Conservation (phyloP, 1,139 yeast genomes). For the Candida glucosophila region DNA sequence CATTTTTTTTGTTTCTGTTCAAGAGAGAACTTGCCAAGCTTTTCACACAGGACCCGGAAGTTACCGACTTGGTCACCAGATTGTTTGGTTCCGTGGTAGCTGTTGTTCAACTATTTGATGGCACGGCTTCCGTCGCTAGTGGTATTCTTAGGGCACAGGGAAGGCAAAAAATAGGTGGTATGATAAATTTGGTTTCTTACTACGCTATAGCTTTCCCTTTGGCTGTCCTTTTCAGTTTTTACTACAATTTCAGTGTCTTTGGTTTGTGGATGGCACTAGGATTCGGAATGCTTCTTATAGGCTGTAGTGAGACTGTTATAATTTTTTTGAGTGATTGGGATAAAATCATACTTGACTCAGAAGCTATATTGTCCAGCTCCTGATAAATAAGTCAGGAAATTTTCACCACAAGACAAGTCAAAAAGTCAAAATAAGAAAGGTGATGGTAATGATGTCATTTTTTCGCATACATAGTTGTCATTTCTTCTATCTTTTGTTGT, state of each 20-base stretch:
- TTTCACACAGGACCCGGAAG: constrained; percentile 65
- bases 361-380: too few species aligned
- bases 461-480: too few species aligned
- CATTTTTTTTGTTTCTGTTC: constrained; percentile 42
- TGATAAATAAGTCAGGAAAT: too few species aligned
- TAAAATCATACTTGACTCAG: constrained; percentile 23
- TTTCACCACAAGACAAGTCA: too few species aligned
- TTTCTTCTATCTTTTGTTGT: too few species aligned
- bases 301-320: constrained; percentile 43
- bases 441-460: too few species aligned
- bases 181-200: constrained; percentile 67
- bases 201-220: constrained; percentile 58
- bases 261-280: constrained; percentile 93
- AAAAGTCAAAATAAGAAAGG: too few species aligned
- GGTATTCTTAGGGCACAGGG: constrained; percentile 87
- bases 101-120: constrained; percentile 67
- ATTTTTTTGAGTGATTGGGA: constrained; percentile 37
- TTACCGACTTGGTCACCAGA: constrained; percentile 35
- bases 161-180: constrained; percentile 74
- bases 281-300: constrained; percentile 64
- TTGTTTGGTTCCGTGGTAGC: constrained; percentile 66
- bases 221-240: constrained; percentile 56
- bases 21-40: constrained; percentile 51
- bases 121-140: constrained; percentile 75
- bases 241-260: constrained; percentile 39